phyloP scores from a whole-genome alignment of 495 filamentous ascomycete species.

The Penicillium atrosanguineum region DNA sequence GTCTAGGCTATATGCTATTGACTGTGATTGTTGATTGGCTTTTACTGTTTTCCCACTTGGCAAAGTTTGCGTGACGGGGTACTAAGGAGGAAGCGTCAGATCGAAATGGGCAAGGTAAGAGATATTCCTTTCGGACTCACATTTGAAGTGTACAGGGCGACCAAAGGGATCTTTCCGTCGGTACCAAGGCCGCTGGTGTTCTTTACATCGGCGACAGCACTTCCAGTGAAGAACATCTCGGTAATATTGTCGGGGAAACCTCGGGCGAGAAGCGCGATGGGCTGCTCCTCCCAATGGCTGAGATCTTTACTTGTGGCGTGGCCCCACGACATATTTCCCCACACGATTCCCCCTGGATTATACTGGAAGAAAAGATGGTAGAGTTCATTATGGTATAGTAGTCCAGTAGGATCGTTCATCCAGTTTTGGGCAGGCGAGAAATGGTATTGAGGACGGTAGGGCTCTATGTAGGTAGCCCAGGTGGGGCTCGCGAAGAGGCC shows the following conservation, averaged over 20 bases:
- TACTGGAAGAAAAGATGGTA: slow-evolving; percentile 46
- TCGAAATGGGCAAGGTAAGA: background rate
- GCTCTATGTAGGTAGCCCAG: slow-evolving; percentile 37
- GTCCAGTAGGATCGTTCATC: slow-evolving; percentile 62
- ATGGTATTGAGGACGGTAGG: slow-evolving; percentile 48
- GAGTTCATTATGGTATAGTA: slow-evolving; percentile 37
- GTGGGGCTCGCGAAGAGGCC: slow-evolving; percentile 1
- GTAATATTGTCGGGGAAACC: slow-evolving; percentile 44
- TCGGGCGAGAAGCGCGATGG: slow-evolving; percentile 34
- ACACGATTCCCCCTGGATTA: slow-evolving; percentile 32
- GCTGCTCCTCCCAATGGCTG: slow-evolving; percentile 38
- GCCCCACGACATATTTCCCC: slow-evolving; percentile 43
- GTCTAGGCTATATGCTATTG: slow-evolving; percentile 56
- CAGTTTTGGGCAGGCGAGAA: slow-evolving; percentile 52
- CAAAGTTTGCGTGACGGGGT: slow-evolving; percentile 17
- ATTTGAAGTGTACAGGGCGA: slow-evolving; percentile 56
- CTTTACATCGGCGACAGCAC: slow-evolving; percentile 49
- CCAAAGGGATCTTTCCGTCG: slow-evolving; percentile 46
- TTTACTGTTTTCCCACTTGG: slow-evolving; percentile 29
- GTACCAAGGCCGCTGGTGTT: slow-evolving; percentile 59
- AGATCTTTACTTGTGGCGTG: slow-evolving; percentile 41
- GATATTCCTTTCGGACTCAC: slow-evolving; percentile 11
- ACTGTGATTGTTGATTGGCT: slow-evolving; percentile 47
- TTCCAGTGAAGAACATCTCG: slow-evolving; percentile 53
- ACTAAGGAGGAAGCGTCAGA: slow-evolving; percentile 10